A percentile compares a stretch with the other conserved stretches of the same genome.
Conservation (phyloP, 2,329 filamentous ascomycete genomes). For the Aspergillus clavatus region DNA sequence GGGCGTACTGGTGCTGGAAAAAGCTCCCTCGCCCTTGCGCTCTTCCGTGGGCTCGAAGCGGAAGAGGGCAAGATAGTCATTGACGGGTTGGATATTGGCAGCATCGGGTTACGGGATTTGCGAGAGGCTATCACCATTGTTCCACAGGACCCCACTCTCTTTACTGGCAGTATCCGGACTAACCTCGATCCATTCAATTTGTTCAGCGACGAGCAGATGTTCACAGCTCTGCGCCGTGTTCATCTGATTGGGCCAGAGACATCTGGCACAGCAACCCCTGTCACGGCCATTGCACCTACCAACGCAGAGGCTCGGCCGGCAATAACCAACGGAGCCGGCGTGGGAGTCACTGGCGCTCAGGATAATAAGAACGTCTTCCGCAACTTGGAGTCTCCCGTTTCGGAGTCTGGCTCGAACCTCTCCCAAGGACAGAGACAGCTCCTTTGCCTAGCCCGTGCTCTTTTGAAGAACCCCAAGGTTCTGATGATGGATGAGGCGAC, state of each 20-base stretch:
- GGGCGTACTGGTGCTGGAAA: slow-evolving; percentile 94
- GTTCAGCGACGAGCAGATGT: slow-evolving; percentile 88
- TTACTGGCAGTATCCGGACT: slow-evolving; percentile 83
- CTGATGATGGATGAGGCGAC: slow-evolving; percentile 99
- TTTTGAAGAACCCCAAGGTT: slow-evolving; percentile 86
- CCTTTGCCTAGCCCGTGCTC: slow-evolving; percentile 83
- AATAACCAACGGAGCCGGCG: slow-evolving; percentile 17
- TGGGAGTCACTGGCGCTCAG: slow-evolving; percentile 24
- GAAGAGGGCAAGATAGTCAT: slow-evolving; percentile 85
- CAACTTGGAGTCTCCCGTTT: slow-evolving; percentile 75
- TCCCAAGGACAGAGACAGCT: slow-evolving; percentile 96
- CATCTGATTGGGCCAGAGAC: slow-evolving; percentile 63
- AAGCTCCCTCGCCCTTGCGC: slow-evolving; percentile 84
- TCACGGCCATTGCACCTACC: slow-evolving; percentile 25
- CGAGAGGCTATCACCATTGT: slow-evolving; percentile 95
- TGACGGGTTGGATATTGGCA: slow-evolving; percentile 82
- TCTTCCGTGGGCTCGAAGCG: slow-evolving; percentile 91
- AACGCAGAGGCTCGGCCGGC: slow-evolving; percentile 19
- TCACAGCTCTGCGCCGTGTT: slow-evolving; percentile 77
- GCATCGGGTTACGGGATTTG: slow-evolving; percentile 87
- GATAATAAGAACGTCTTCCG: slow-evolving; percentile 95
- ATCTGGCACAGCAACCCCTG: slow-evolving; percentile 35
- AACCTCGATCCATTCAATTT: slow-evolving; percentile 90
- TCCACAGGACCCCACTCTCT: slow-evolving; percentile 88
- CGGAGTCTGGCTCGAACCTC: slow-evolving; percentile 88